Percentiles rank a stretch among this genome's conserved stretches.
Evolutionary conservation across 805 yeast species (phyloP).

Genomic region (Zygosaccharomyces kombuchaensis): DNA sequence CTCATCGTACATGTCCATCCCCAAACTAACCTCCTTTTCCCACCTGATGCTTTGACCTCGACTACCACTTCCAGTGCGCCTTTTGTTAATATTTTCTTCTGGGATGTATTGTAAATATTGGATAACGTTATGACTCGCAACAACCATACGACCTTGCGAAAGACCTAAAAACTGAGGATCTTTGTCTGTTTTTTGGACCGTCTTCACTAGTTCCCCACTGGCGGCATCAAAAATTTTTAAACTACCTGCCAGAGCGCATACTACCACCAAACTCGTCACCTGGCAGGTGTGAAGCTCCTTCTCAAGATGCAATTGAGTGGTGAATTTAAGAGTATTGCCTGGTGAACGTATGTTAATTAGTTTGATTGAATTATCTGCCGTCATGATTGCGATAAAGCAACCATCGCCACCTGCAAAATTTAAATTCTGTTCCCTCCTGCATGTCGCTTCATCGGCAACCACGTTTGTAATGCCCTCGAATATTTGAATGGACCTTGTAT

Average conservation of each 20-base stretch:
- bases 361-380: slow-evolving; percentile 21
- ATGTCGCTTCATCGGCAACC: slow-evolving; percentile 29
- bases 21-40: slow-evolving; percentile 28
- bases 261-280: slow-evolving; percentile 30
- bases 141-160: slow-evolving; percentile 31
- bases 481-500: slow-evolving; percentile 17
- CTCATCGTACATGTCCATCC: slow-evolving; percentile 28
- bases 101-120: slow-evolving; percentile 29
- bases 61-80: slow-evolving; percentile 10
- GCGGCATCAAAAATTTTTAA: slow-evolving; percentile 31
- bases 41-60: slow-evolving; percentile 27
- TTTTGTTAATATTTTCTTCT: slow-evolving; percentile 14
- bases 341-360: slow-evolving; percentile 27
- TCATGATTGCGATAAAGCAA: slow-evolving; percentile 29
- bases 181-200: slow-evolving; percentile 31
- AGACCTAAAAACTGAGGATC: slow-evolving; percentile 30
- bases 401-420: slow-evolving; percentile 34
- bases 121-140: slow-evolving; percentile 30
- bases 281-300: slow-evolving; percentile 28
- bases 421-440: slow-evolving; percentile 24
- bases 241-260: slow-evolving; percentile 29
- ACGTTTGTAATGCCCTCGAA: slow-evolving; percentile 18
- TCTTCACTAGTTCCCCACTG: slow-evolving; percentile 30
- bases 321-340: slow-evolving; percentile 14
- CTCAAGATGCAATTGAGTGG: slow-evolving; percentile 24